Percentiles rank a stretch among this genome's conserved stretches.
phyloP scores from a whole-genome alignment of 2,329 filamentous ascomycete species.

The Neopestalotiopsis sp. region DNA sequence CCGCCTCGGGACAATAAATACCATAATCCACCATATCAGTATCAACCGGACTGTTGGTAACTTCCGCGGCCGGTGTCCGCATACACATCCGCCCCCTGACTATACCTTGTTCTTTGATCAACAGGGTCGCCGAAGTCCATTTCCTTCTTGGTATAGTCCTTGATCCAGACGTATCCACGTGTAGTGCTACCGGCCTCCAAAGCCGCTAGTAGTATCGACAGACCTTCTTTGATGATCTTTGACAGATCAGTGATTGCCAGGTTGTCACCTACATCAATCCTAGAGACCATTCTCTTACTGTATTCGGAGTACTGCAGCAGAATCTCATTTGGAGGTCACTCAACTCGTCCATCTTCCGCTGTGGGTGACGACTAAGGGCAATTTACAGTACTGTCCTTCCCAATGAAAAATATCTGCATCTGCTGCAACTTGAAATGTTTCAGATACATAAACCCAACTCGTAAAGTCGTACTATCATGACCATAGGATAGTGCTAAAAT shows the following conservation, averaged over 20 bases:
- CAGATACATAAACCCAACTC: neutral
- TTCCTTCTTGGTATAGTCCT: neutral
- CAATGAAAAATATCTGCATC: too few species aligned
- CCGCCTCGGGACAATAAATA: slow-evolving; percentile 1
- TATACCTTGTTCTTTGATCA: slow-evolving; percentile 3
- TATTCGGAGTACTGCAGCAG: too few species aligned
- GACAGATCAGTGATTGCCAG: neutral
- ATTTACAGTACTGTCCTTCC: too few species aligned
- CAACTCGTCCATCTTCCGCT: too few species aligned
- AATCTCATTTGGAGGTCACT: too few species aligned
- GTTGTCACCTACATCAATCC: neutral
- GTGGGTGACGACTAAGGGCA: too few species aligned
- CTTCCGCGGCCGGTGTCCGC: slow-evolving; percentile 1
- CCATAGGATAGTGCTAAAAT: neutral
- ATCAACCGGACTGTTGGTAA: neutral
- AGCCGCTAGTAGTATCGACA: neutral
- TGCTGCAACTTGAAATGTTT: neutral
- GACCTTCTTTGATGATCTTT: neutral
- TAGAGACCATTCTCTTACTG: neutral
- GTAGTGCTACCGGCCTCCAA: neutral
- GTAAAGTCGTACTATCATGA: neutral
- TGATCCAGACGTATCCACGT: neutral
- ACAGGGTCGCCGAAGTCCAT: slow-evolving; percentile 7
- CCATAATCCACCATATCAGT: neutral
- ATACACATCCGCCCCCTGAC: slow-evolving; percentile 7